These are phyloP conservation scores for Conticribra weissflogii DNA, from an alignment of 108 stramenopile species.

Conservation along the genomic window DNA sequence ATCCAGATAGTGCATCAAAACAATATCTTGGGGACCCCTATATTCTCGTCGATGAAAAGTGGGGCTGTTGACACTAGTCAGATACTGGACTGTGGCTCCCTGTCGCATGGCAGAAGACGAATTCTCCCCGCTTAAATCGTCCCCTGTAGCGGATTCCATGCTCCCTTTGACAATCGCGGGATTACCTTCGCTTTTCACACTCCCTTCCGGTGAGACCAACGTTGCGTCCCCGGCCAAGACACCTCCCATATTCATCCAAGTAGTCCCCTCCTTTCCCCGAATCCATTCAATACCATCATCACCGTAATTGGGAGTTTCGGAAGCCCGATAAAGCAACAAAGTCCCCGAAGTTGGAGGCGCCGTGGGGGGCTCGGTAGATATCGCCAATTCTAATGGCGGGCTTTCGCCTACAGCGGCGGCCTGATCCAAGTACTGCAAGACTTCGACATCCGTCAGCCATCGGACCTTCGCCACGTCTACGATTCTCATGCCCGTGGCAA, in stretches of 20 bases:
- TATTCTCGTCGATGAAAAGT: constrained; percentile 3
- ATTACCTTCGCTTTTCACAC: not conserved
- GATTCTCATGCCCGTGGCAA: constrained; percentile 2
- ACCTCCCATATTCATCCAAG: not conserved
- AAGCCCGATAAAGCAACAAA: not conserved
- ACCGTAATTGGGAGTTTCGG: not conserved
- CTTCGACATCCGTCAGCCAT: constrained; percentile 1
- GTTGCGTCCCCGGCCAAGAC: not conserved
- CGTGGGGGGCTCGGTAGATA: not conserved
- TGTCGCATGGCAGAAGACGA: not conserved
- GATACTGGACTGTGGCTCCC: not conserved
- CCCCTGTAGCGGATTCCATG: not conserved
- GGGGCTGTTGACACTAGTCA: not conserved
- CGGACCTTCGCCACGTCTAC: not conserved
- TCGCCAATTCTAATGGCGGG: not conserved
- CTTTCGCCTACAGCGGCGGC: not conserved
- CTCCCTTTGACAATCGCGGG: not conserved
- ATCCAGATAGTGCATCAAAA: constrained; percentile 2
- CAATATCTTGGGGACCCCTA: constrained; percentile 1
- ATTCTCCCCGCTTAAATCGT: not conserved
- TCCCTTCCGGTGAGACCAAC: not conserved
- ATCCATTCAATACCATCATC: constrained; percentile 2
- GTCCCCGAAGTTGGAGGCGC: not conserved
- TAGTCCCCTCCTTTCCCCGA: not conserved
- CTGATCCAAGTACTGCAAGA: not conserved